These are phyloP conservation scores for Sorghum bicolor DNA, from an alignment of 176 grass and related monocot species.

Conservation along the genomic window DNA sequence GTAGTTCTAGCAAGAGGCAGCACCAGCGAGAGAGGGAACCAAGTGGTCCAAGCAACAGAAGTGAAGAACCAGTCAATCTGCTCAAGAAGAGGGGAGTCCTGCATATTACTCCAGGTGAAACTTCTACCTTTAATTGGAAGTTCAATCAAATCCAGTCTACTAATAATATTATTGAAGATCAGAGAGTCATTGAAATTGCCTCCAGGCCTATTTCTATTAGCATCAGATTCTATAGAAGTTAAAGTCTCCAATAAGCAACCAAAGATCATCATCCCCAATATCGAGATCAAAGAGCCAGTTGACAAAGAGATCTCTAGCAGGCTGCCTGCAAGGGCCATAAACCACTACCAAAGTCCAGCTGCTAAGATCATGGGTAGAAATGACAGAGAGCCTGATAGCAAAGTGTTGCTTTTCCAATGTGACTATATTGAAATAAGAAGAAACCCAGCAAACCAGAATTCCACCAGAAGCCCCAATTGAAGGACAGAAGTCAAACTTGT, in stretches of 20 bases:
- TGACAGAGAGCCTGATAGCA: not conserved
- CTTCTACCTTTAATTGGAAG: not conserved
- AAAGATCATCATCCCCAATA: not conserved
- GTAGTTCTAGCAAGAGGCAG: too few relatives aligned
- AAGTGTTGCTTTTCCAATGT: not conserved
- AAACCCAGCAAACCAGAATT: too few relatives aligned
- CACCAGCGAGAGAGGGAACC: too few relatives aligned
- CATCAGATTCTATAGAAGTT: not conserved
- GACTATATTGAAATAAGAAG: too few relatives aligned
- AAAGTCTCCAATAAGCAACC: not conserved
- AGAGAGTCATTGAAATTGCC: not conserved
- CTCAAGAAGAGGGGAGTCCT: rapidly evolving
- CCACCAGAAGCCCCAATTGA: rapidly evolving
- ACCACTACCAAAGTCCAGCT: not conserved
- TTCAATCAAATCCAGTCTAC: not conserved
- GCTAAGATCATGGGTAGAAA: rapidly evolving
- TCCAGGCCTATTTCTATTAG: not conserved
- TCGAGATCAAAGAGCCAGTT: not conserved
- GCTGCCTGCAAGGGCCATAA: not conserved
- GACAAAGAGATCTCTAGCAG: not conserved
- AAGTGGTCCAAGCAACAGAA: too few relatives aligned
- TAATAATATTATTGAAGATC: not conserved
- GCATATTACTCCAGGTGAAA: not conserved
- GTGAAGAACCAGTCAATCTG: too few relatives aligned
- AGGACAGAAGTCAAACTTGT: not conserved